A percentile compares a stretch with the other conserved stretches of the same genome.
Conservation (phyloP, 768 basidiomycete species). For the Lentinula detonsa region DNA sequence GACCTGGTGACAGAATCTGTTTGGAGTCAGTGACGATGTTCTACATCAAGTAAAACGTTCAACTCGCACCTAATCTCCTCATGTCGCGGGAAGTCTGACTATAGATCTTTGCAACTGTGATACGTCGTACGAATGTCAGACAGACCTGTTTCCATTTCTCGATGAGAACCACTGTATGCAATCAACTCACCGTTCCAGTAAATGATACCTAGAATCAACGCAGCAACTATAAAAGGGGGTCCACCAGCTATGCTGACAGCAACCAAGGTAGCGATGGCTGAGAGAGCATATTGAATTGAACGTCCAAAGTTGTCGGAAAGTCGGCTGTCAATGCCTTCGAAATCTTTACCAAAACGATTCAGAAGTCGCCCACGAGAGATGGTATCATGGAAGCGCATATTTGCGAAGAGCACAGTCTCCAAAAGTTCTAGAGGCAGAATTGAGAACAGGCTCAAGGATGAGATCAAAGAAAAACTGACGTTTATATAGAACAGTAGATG, state of each 20-base stretch:
- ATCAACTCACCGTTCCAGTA: constrained; percentile 63
- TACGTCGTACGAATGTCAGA: neutral
- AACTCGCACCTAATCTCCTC: constrained; percentile 60
- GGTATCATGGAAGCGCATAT: constrained; percentile 92
- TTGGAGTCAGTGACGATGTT: neutral
- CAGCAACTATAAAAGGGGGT: constrained; percentile 60
- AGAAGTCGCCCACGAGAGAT: constrained; percentile 78
- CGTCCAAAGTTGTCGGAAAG: constrained; percentile 84
- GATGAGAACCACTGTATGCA: neutral
- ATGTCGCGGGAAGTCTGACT: constrained; percentile 86
- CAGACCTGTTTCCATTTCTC: neutral
- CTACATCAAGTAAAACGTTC: neutral
- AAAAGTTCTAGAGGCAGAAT: constrained; percentile 40
- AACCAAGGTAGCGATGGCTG: constrained; percentile 61
- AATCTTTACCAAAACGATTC: constrained; percentile 87
- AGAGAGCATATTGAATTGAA: constrained; percentile 66
- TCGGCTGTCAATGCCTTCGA: constrained; percentile 80
- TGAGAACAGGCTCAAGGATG: neutral
- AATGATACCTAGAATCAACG: constrained; percentile 45
- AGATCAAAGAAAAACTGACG: constrained; percentile 23
- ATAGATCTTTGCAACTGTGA: constrained; percentile 41
- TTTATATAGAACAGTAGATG: constrained; percentile 73
- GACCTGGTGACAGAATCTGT: constrained; percentile 44
- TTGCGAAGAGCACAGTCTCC: constrained; percentile 78
- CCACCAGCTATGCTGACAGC: constrained; percentile 81